These are phyloP conservation scores for Polygonum maritimum DNA, from an alignment of 148 eudicot genomes.

Conservation along the genomic window DNA sequence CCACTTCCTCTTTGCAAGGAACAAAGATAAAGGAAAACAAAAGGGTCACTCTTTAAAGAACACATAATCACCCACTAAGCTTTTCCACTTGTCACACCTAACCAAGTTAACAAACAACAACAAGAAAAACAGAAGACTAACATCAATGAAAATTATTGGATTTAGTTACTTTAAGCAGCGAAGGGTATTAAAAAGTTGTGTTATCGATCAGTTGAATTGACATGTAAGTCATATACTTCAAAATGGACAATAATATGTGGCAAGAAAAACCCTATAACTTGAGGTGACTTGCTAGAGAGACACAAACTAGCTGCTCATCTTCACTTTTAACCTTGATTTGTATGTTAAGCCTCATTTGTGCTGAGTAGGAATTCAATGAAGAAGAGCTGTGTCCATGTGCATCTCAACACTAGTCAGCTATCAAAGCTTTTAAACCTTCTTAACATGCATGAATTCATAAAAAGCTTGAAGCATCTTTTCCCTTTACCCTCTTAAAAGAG, in stretches of 20 bases:
- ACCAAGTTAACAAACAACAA: background rate
- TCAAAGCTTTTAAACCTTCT: no score
- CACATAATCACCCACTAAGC: background rate
- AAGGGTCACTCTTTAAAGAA: background rate
- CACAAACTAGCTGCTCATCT: background rate
- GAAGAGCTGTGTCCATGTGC: no score
- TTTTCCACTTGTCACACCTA: background rate
- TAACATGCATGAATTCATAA: no score
- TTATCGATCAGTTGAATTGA: background rate
- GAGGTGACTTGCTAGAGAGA: background rate
- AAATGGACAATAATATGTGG: background rate
- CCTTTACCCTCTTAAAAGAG: background rate
- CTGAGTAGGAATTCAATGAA: no score
- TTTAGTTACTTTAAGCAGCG: background rate
- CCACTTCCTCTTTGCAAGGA: slow-evolving; percentile 1
- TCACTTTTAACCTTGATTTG: no score
- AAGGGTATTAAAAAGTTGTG: no score
- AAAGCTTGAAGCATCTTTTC: background rate
- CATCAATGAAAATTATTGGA: no score
- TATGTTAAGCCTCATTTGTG: no score
- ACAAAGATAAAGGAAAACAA: background rate
- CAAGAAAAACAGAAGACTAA: no score
- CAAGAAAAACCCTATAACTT: background rate
- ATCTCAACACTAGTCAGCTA: no score
- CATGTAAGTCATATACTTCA: background rate